Base-by-base conservation (phyloP, 1,284 basidiomycete genomes). In the Coniferiporia weirii region DNA sequence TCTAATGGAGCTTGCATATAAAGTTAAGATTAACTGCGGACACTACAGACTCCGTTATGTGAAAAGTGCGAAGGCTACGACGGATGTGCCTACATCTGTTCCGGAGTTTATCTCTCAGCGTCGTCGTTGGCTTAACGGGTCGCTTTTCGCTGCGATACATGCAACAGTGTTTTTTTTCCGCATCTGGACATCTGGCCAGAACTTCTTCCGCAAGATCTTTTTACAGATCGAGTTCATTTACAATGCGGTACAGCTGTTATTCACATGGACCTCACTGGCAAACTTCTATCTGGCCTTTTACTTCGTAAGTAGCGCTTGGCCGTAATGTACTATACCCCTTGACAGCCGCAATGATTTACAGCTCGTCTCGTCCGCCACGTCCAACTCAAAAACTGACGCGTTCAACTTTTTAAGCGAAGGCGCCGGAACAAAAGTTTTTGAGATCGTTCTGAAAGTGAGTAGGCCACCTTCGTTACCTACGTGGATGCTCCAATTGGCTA, bases 71-170 rank as follows among this genome's bases (percentile, higher is more conserved):
- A 93, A 94, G 70, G 93, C 92, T 1, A 78, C 89, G 1, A 95
- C 93, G 32, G 92, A 95, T 72, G 91, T 94, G 5, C 93, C 92
- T 27, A 84, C 85, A n/a, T 77, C 81, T 32, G 85, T 88, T 51
- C 82, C 91, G 9, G 93, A 94, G 71, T 93, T 95, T 73, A 95
- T 95, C 67, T 92, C 89, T 2, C 93, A 95, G 69, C 87, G 92
- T 72, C 85, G 91, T 64, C 82, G 93, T 65, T 95, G 93, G 93
- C 72, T 95, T 62, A 95, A 96, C 68, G 93, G 93, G 13, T 91
- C 89, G 7, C 74, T 93, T 12, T 92, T 93, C 67, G 93, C 93
- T 19, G 90, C 89, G 1, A 82, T 94, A 55, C 91, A 95, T 68
- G 89, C 93, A 1, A 89, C 92, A 1, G 78, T 90, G 15, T 91